Evolutionary conservation across 768 basidiomycete genomes (phyloP), one percentile per base, ranked within the genome.

Genomic region (Tricholoma matsutake): DNA sequence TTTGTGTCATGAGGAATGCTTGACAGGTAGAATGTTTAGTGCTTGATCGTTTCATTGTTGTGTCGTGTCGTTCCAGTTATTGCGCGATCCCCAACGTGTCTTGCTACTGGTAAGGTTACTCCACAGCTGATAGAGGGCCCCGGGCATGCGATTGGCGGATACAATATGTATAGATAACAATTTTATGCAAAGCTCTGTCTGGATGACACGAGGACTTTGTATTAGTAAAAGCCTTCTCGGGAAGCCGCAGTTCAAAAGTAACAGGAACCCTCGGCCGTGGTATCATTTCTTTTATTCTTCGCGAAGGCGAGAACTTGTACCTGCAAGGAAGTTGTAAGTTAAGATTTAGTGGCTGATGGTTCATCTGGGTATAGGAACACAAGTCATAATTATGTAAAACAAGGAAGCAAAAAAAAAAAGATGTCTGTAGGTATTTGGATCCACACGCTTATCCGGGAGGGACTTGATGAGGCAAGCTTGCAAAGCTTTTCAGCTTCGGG

Each of bases 361-460:
- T 65, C 64, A 65, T 63, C 60, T 60, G 62, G 60, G 41, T 47
- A 51, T n/a, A 49, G 53, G 52, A 62, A 51, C 51, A 49, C 39
- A 28, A 53, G 54, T 54, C 8, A 16, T 54, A 0, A 2, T 62
- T 59, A 59, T 34, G 61, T 63, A 63, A 62, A n/a, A 31, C 54
- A 59, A 18, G 5, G 32, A 45, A 45, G 11, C 52, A 5, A 20
- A 25, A 25, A 25, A 25, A 25, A 25, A 25, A 25, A 25, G 34
- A 57, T 0, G 5, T 47, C n/a, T n/a, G n/a, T n/a, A n/a, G n/a
- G 16, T 5, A 13, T n/a, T 25, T 25, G 56, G 43, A 57, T 57
- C 41, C 43, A 57, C 43, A 29, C 32, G 8, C 29, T 32, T 47
- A 31, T 32, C 43, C 41, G 56, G 39, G 25, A 13, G 47, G 10